phyloP scores from a whole-genome alignment of 306 rosid genomes.

The Medicago ruthenica region DNA sequence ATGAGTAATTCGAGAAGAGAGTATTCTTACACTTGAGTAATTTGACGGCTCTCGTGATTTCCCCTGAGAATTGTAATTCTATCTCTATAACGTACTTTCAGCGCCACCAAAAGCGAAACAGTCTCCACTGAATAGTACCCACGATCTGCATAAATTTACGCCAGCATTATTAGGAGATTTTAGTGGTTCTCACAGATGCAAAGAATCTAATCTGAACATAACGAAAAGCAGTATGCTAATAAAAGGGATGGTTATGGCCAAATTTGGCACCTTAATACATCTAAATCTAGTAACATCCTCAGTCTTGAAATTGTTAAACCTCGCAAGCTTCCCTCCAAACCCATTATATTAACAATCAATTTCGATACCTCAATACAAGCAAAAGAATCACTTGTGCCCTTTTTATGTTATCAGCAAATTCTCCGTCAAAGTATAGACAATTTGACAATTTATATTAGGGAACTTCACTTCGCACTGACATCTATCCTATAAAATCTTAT shows the following conservation, averaged over 20 bases:
- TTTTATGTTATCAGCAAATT: constrained; percentile 11
- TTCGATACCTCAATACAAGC: constrained; percentile 29
- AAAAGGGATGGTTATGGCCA: constrained; percentile 11
- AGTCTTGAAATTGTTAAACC: constrained; percentile 6
- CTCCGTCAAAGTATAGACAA: constrained; percentile 19
- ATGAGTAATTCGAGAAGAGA: constrained; percentile 23
- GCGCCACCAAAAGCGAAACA: constrained; percentile 90
- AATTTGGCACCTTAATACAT: constrained; percentile 21
- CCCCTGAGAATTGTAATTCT: constrained; percentile 98
- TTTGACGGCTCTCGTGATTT: constrained; percentile 97
- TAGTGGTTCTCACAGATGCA: constrained; percentile 26
- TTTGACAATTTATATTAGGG: background rate
- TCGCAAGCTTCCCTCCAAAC: constrained; percentile 8
- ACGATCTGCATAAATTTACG: constrained; percentile 62
- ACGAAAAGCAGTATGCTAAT: constrained; percentile 10
- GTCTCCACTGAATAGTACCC: constrained; percentile 92
- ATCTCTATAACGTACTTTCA: constrained; percentile 98
- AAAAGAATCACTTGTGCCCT: constrained; percentile 7
- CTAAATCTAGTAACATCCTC: background rate
- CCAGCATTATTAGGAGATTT: constrained; percentile 44
- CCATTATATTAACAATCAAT: background rate
- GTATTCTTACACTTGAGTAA: constrained; percentile 95
- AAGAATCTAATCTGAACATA: constrained; percentile 28
- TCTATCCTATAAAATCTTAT: constrained; percentile 12
- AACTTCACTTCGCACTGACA: constrained; percentile 9